Conservation (phyloP, 257 asterid genomes). For the Hygrophila difformis region DNA sequence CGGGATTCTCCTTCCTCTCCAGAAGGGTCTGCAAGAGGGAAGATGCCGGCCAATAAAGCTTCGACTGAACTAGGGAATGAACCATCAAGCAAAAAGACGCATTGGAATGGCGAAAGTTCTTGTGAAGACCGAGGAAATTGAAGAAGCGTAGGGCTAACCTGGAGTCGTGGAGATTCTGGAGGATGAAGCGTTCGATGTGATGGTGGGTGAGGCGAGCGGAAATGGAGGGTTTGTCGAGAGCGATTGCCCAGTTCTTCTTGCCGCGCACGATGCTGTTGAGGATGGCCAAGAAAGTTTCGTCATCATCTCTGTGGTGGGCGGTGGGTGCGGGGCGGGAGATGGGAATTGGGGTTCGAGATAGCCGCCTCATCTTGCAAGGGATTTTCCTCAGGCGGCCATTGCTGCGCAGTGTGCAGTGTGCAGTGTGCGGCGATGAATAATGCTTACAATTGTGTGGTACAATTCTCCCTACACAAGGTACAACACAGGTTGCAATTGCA, state of each 20-base stretch:
- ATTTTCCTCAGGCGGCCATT: background rate
- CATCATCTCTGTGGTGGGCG: constrained; percentile 27
- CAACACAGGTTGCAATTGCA: no score
- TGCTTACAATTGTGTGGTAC: no score
- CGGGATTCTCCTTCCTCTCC: constrained; percentile 38
- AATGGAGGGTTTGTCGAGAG: constrained; percentile 40
- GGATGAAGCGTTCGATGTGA: constrained; percentile 57
- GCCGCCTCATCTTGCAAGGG: background rate
- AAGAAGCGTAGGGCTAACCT: constrained; percentile 89
- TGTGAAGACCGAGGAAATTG: constrained; percentile 86
- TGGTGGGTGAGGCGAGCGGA: constrained; percentile 35
- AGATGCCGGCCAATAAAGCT: constrained; percentile 85
- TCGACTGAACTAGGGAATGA: constrained; percentile 70
- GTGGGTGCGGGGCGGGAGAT: constrained; percentile 17
- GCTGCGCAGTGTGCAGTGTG: no score
- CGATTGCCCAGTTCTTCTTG: constrained; percentile 54
- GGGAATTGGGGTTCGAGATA: constrained; percentile 5
- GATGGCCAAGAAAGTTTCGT: constrained; percentile 45
- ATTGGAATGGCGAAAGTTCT: constrained; percentile 60
- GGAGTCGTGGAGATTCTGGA: constrained; percentile 49
- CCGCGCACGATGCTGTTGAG: constrained; percentile 57
- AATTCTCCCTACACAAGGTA: no score
- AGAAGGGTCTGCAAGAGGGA: constrained; percentile 76
- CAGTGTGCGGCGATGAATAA: no score
- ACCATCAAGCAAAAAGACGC: constrained; percentile 66